Evolutionary conservation across 371 early-diverging fungal genomes (phyloP).

Genomic region (Mortierella sp.): DNA sequence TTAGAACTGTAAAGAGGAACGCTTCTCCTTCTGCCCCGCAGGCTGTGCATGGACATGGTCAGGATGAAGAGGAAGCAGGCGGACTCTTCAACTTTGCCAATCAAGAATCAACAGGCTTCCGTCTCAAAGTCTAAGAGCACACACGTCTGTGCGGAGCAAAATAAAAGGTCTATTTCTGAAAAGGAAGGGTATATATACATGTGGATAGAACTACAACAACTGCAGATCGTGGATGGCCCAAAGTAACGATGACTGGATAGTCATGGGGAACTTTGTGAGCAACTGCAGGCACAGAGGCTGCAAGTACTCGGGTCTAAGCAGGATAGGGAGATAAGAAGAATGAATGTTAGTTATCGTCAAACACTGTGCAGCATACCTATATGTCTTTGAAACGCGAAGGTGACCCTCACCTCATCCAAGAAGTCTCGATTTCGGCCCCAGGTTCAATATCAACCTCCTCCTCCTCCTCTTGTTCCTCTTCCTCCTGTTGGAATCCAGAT

Average conservation of each 20-base stretch:
- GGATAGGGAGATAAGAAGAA: neutral
- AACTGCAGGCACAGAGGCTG: constrained; percentile 55
- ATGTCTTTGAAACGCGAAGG: neutral
- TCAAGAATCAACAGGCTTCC: constrained; percentile 71
- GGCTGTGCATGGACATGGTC: constrained; percentile 66
- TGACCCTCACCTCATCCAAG: constrained; percentile 50
- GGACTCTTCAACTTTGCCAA: constrained; percentile 68
- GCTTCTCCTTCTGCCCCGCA: constrained; percentile 79
- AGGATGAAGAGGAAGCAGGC: constrained; percentile 61
- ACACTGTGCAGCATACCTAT: neutral
- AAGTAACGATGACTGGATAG: constrained; percentile 54
- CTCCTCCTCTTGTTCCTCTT: constrained; percentile 27
- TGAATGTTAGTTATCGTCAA: neutral
- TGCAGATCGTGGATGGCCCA: constrained; percentile 58
- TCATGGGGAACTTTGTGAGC: constrained; percentile 56
- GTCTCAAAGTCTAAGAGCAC: constrained; percentile 57
- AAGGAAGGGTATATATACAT: constrained; percentile 25
- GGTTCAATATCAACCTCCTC: constrained; percentile 42
- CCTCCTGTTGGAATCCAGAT: constrained; percentile 18
- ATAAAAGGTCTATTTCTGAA: constrained; percentile 11
- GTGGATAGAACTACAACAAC: constrained; percentile 18
- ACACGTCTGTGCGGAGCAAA: neutral
- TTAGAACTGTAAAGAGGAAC: constrained; percentile 59
- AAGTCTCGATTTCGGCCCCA: constrained; percentile 31
- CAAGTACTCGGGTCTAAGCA: constrained; percentile 52